Base-by-base conservation (phyloP, 2,329 filamentous ascomycete species). In the Zymoseptoria ardabiliae region DNA sequence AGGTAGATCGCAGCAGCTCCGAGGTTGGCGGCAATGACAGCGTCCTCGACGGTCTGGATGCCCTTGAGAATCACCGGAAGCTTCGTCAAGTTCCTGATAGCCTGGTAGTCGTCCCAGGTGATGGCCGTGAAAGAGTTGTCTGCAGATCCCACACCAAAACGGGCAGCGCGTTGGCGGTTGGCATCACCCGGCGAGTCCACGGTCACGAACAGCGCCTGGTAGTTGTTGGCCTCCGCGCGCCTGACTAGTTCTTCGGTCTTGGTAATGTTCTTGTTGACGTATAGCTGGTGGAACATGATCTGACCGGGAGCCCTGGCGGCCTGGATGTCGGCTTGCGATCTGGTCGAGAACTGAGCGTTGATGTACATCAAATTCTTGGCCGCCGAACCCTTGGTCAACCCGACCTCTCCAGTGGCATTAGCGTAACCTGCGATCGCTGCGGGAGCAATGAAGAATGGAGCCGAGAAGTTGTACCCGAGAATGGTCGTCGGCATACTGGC, bases 401-500 rank as follows among this genome's bases (percentile, higher is more conserved):
- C 60, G 6, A 61, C 23, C 53, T 64, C 62, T 52, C 58, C 62
- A n/a, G 50, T 58, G 11, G 49, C 22, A 72, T 97, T 82, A 59
- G 93, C 93, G 9, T 97, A 85, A 76, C 96, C 96, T 66, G 92
- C 93, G 8, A 97, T 82, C 0, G 93, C 93, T 11, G 93, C 66
- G 50, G 93, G 93, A 1, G 93, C 96, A 41, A 97, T 87, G 77
- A 97, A 97, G 77, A 96, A 94, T 21, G 93, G 93, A 52, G 93
- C 87, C 61, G 87, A 84, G 63, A 85, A 85, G 70, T 89, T 90
- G 50, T 87, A 85, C 64, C 91, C 92, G 10, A 97, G 87, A 90
- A 97, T 97, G 2, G 87, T 96, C 22, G 92, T 96, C 25, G 63
- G 62, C 41, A 66, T 58, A 2, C 62, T 64, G 19, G 63, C 63